phyloP scores from a whole-genome alignment of 2,329 filamentous ascomycete species.

The Aspergillus sp. region DNA sequence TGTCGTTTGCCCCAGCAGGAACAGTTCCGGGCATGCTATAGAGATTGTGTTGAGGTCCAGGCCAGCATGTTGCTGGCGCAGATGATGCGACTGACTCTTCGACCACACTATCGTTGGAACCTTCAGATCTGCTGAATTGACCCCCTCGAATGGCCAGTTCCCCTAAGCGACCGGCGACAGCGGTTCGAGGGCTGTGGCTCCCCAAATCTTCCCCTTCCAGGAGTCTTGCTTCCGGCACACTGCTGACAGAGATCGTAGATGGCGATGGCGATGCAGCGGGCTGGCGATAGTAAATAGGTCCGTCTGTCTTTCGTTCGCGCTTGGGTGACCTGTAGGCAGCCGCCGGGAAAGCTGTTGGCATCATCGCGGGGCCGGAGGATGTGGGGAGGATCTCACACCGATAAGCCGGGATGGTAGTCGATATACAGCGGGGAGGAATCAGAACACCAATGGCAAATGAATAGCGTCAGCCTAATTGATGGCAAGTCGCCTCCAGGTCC shows the following conservation, averaged over 20 bases:
- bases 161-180: slow-evolving; percentile 33
- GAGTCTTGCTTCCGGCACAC: slow-evolving; percentile 23
- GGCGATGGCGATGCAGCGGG: slow-evolving; percentile 28
- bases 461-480: not conserved
- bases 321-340: slow-evolving; percentile 22
- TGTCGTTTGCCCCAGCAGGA: slow-evolving; percentile 5
- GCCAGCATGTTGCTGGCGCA: slow-evolving; percentile 9
- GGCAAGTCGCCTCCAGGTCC: slow-evolving; percentile 1
- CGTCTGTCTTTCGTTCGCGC: slow-evolving; percentile 28
- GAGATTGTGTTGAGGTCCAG: slow-evolving; percentile 3
- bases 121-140: slow-evolving; percentile 10
- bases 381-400: slow-evolving; percentile 15
- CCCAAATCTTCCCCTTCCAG: slow-evolving; percentile 25
- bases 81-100: slow-evolving; percentile 5
- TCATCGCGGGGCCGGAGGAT: slow-evolving; percentile 23
- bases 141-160: slow-evolving; percentile 33
- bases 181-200: slow-evolving; percentile 31
- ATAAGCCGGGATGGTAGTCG: slow-evolving; percentile 1
- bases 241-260: slow-evolving; percentile 23
- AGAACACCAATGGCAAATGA: not conserved
- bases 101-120: slow-evolving; percentile 8
- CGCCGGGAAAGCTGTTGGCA: slow-evolving; percentile 16
- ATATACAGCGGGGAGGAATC: not conserved
- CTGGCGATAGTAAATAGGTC: slow-evolving; percentile 21
- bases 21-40: slow-evolving; percentile 14